Evolutionary conservation across 352 stramenopile species (phyloP), one percentile per base, ranked within the genome.

Genomic region (Pythium coloratum): DNA sequence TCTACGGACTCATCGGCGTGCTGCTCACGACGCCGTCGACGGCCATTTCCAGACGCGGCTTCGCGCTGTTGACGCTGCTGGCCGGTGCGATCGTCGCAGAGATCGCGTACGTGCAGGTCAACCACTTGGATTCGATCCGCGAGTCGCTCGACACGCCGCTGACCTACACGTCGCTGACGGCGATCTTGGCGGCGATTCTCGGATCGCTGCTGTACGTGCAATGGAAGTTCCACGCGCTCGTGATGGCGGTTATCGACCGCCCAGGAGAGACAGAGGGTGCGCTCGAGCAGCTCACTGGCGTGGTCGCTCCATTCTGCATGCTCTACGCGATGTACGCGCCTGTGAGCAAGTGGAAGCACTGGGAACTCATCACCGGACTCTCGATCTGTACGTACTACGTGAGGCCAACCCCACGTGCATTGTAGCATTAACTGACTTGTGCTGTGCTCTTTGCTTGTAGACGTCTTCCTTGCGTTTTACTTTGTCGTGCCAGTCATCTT

Each of bases 201-300:
- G 55, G 73, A 7, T 69, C 69, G 28, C 65, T 88, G 51, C 57
- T 88, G 36, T 59, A 86, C 28, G 74, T 59, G n/a, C 80, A 88
- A 65, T 76, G 58, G 55, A 73, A 83, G 59, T 62, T 86, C 62
- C 72, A 85, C 64, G 50, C 66, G 1, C 67, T 88, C 24, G 49
- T 80, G 46, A 72, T 77, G 56, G 76, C 78, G 59, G 73, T 76
- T 8, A 13, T 83, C 14, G 72, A 77, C 60, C 65, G 65, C 24
- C 24, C 74, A 2, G 59, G 67, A 38, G 69, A 78, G 24, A 57
- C 42, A 7, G 59, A 62, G 2, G 64, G 73, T 28, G 69, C 72
- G 36, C n/a, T 77, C 26, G 57, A 59, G 26, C 50, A 71, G 12
- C 59, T 80, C 28, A 59, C 75, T 1, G 67, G 78, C 24, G 65